Conservation (phyloP, 2,329 filamentous ascomycete species). For the Tolypocladium cylindrosporum region DNA sequence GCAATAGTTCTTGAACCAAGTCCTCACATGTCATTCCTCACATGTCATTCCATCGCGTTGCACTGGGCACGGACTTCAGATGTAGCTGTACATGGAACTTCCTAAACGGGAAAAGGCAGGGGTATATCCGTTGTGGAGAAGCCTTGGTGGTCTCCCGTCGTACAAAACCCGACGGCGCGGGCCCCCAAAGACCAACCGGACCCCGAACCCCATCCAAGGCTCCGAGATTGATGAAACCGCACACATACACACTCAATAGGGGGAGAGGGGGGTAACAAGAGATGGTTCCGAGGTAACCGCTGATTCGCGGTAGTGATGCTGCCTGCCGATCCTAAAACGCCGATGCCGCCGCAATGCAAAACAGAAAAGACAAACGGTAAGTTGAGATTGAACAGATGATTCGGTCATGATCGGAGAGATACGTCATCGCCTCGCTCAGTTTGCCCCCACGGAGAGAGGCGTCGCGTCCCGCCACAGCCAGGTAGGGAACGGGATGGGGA, state of each 20-base stretch:
- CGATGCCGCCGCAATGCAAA: not conserved
- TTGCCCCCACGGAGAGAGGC: not conserved
- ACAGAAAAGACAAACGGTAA: not conserved
- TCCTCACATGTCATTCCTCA: too few species aligned
- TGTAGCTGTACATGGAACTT: not conserved
- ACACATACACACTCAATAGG: not conserved
- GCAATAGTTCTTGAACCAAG: not conserved
- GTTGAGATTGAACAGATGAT: not conserved
- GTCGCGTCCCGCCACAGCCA: conserved; percentile 1
- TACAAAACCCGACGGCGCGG: not conserved
- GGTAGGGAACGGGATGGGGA: not conserved
- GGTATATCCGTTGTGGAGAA: not conserved
- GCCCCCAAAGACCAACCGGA: not conserved
- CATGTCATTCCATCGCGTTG: not conserved
- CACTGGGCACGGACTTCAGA: not conserved
- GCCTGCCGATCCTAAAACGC: not conserved
- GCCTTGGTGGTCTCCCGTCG: not conserved
- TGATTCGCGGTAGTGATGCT: not conserved
- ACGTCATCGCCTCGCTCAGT: not conserved
- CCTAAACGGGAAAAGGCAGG: not conserved
- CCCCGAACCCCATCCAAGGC: not conserved
- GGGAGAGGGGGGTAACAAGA: not conserved
- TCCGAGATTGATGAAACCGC: not conserved
- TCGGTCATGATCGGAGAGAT: not conserved
- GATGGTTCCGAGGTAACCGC: not conserved